Conservation (phyloP, 495 filamentous ascomycete genomes). For the Sphaerosporella brunnea region DNA sequence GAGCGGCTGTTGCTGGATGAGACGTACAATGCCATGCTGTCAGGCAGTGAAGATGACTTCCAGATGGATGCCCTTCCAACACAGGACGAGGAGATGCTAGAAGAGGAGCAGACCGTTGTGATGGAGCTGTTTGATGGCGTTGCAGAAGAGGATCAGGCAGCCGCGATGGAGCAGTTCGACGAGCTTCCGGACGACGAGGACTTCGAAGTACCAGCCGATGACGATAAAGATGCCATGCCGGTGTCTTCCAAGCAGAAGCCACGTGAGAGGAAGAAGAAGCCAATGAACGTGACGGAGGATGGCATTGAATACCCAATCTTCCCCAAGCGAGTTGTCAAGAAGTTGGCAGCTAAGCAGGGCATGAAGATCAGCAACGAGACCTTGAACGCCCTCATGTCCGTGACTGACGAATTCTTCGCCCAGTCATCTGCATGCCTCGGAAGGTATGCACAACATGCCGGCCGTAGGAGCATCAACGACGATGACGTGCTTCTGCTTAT, state of each 20-base stretch:
- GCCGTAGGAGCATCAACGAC: constrained; percentile 70
- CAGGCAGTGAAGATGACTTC: too few relatives aligned
- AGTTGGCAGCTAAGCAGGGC: constrained; percentile 50
- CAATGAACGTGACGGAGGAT: constrained; percentile 47
- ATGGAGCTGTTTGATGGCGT: constrained; percentile 14
- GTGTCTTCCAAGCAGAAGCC: not conserved
- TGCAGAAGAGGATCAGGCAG: not conserved
- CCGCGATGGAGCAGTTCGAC: not conserved
- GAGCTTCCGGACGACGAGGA: too few relatives aligned
- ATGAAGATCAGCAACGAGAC: constrained; percentile 53
- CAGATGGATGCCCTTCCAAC: too few relatives aligned
- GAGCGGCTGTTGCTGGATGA: too few relatives aligned
- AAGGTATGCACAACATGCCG: constrained; percentile 63
- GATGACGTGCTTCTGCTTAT: constrained; percentile 64
- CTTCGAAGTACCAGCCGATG: too few relatives aligned
- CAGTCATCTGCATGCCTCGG: constrained; percentile 63
- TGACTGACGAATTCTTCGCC: constrained; percentile 77
- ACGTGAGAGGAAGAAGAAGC: constrained; percentile 32
- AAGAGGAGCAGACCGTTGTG: constrained; percentile 11
- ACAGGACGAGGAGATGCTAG: constrained; percentile 8
- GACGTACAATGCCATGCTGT: too few relatives aligned
- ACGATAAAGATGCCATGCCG: not conserved
- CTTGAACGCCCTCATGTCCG: constrained; percentile 53
- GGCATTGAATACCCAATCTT: constrained; percentile 61
- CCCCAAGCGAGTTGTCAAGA: constrained; percentile 51